Evolutionary conservation across 2,329 filamentous ascomycete genomes (phyloP).

Genomic region (Clonostachys byssicola): DNA sequence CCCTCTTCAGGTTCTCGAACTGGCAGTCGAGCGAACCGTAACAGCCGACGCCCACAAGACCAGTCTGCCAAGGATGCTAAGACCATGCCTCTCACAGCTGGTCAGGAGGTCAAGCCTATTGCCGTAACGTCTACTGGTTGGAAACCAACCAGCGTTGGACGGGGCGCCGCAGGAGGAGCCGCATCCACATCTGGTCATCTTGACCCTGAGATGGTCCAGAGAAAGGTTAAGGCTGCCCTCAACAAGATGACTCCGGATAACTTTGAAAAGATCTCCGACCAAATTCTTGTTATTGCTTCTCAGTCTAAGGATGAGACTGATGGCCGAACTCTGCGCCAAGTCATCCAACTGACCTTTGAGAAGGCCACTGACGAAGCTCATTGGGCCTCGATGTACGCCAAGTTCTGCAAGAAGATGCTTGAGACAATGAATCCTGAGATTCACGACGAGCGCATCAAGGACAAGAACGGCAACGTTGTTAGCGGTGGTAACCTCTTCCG

Average conservation of each 20-base stretch:
- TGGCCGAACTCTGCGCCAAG: conserved; percentile 89
- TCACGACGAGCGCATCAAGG: conserved; percentile 89
- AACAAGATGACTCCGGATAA: conserved; percentile 99
- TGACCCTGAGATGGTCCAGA: conserved; percentile 89
- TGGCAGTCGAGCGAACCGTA: conserved; percentile 56
- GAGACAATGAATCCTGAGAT: conserved; percentile 93
- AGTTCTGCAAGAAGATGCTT: conserved; percentile 96
- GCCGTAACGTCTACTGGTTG: conserved; percentile 71
- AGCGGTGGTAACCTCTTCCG: conserved; percentile 92
- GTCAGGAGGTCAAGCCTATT: conserved; percentile 78
- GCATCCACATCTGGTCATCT: conserved; percentile 52
- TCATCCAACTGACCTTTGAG: conserved; percentile 98
- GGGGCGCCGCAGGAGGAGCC: conserved; percentile 27
- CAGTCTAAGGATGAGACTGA: conserved; percentile 96
- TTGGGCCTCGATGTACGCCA: conserved; percentile 98
- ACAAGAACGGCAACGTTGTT: conserved; percentile 84
- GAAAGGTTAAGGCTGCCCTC: conserved; percentile 95
- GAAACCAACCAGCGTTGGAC: conserved; percentile 75
- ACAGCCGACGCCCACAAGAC: conserved; percentile 56
- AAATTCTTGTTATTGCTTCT: conserved; percentile 86
- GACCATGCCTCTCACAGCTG: conserved; percentile 87
- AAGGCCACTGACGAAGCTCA: conserved; percentile 98
- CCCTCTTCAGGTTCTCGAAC: conserved; percentile 69
- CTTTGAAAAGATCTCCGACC: conserved; percentile 91
- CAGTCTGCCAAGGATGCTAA: conserved; percentile 72